Evolutionary conservation across 371 early-diverging fungal species (phyloP).

Genomic region (Syncephalastrum contaminatum): DNA sequence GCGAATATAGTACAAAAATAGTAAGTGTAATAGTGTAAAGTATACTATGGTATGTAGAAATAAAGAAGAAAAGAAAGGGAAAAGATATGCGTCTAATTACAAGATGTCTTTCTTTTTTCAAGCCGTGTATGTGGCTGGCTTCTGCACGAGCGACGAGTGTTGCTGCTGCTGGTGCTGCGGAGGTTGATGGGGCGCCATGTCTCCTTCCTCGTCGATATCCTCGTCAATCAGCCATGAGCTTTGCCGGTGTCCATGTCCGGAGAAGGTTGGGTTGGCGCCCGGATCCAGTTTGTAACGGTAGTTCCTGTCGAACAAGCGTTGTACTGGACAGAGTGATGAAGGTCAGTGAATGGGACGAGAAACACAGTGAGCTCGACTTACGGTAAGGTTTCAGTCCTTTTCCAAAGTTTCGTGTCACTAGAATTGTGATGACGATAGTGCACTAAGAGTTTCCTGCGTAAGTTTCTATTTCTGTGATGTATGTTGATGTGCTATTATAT

Average conservation of each 20-base stretch:
- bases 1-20: no score
- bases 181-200: neutral
- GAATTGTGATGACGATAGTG: slow-evolving; percentile 30
- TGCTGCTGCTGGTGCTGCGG: no score
- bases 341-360: neutral
- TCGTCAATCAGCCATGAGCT: slow-evolving; percentile 24
- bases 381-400: slow-evolving; percentile 47
- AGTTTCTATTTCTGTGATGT: neutral
- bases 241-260: slow-evolving; percentile 1
- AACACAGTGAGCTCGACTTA: slow-evolving; percentile 16
- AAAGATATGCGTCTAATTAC: no score
- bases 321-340: slow-evolving; percentile 10
- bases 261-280: slow-evolving; percentile 14
- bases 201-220: slow-evolving; percentile 3
- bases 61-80: no score
- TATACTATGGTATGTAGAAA: no score
- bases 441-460: slow-evolving; percentile 10
- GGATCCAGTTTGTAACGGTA: slow-evolving; percentile 17
- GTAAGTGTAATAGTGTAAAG: no score
- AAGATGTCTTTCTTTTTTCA: no score
- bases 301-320: slow-evolving; percentile 20
- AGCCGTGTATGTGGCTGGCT: no score
- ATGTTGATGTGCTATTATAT: neutral
- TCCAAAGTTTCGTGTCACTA: slow-evolving; percentile 39
- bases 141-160: no score